Base-by-base conservation (phyloP, 257 asterid genomes). In the Scutellaria baicalensis region DNA sequence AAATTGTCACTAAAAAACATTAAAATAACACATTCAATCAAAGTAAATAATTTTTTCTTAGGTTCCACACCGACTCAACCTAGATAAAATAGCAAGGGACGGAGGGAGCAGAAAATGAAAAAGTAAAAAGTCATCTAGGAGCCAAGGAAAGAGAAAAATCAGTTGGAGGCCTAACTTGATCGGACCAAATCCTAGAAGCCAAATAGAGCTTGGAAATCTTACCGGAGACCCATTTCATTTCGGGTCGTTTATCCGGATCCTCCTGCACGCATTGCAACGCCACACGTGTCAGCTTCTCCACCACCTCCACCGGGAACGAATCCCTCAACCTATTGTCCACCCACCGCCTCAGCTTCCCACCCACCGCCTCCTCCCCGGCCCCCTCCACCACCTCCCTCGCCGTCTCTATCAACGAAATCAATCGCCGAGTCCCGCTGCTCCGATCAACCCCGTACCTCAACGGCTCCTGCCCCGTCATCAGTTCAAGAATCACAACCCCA, bases 261-360 rank as follows among this genome's bases (percentile, higher is more conserved):
- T 81, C 93, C 70, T 75, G 84, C 51, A 91, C 91, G 66, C 99
- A 89, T 9, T 94, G 92, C 82, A 94, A 47, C 59, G 91, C 97
- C 33, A 91, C 81, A 17, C 88, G 85, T 58, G 86, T 72, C 76
- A 91, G 40, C 60, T 81, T 89, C 79, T 74, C 96, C 69, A 84
- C 99, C 71, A 72, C 96, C 3, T 91, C 95, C 69, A 94, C 96
- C 54, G 99, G 99, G n/a, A 86, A 94, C n/a, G 99, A 94, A 55
- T 94, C 99, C 83, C 57, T 85, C 80, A 94, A 36, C 84, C 97
- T 80, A 83, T 56, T 75, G 57, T 94, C 99, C 62, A 89, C 87
- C 97, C 99, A 94, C 72, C 83, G 66, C 87, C 99, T 73, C 88
- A 91, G 2, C 79, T 71, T 81, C 84, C 64, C 88, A 72, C 42